phyloP scores from a whole-genome alignment of 2,329 filamentous ascomycete species.

The Venturia effusa region DNA sequence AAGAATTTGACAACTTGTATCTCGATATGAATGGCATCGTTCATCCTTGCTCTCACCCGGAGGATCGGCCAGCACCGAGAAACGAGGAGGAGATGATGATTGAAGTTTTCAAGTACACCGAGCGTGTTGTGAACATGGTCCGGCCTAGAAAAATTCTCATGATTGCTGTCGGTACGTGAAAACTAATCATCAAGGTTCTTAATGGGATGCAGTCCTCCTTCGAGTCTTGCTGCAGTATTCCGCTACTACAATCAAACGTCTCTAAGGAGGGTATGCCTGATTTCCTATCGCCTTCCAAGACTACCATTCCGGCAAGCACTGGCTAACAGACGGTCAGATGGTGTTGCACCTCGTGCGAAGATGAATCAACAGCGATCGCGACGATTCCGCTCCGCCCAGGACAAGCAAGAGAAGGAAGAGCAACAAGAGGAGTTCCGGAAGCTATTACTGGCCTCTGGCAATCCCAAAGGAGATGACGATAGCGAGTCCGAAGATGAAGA shows the following conservation, averaged over 20 bases:
- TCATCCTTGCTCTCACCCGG: conserved; percentile 94
- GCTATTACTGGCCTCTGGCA: conserved; percentile 63
- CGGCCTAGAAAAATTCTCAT: conserved; percentile 89
- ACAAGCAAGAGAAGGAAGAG: conserved; percentile 86
- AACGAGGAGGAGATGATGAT: conserved; percentile 99
- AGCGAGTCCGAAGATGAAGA: conserved; percentile 61
- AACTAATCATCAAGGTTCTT: not conserved
- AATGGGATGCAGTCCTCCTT: not conserved
- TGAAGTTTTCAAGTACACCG: conserved; percentile 96
- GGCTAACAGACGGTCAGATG: conserved; percentile 46
- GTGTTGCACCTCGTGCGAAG: conserved; percentile 93
- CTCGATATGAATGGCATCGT: conserved; percentile 99
- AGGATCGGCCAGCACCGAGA: conserved; percentile 79
- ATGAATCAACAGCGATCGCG: conserved; percentile 99
- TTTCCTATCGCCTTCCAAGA: conserved; percentile 2
- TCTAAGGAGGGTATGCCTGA: conserved; percentile 22
- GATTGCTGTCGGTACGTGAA: conserved; percentile 77
- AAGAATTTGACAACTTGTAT: conserved; percentile 96
- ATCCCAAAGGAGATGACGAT: conserved; percentile 47
- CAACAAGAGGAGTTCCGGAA: conserved; percentile 84
- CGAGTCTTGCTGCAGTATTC: conserved; percentile 18
- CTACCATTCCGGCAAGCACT: conserved; percentile 6
- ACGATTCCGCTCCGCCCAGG: conserved; percentile 87
- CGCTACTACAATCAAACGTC: conserved; percentile 18
- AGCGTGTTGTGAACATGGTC: conserved; percentile 97